These are phyloP conservation scores for Lentinula lateritia DNA, from an alignment of 768 basidiomycete genomes.

Conservation along the genomic window DNA sequence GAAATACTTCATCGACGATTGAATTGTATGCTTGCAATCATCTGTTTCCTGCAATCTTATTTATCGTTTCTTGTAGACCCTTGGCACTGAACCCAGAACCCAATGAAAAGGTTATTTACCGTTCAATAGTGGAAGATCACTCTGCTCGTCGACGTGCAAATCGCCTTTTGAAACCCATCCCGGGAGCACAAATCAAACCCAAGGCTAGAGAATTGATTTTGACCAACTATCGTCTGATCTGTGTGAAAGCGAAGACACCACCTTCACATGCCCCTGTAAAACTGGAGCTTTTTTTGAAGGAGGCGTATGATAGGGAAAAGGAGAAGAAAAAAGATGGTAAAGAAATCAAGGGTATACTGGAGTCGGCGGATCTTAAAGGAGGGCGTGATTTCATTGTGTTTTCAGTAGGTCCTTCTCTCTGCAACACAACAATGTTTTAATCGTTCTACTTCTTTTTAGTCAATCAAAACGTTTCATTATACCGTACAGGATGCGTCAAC, in stretches of 20 bases:
- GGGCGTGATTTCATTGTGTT: conserved; percentile 57
- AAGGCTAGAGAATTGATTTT: conserved; percentile 53
- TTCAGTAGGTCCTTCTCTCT: conserved; percentile 39
- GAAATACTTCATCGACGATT: conserved; percentile 31
- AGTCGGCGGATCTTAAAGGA: conserved; percentile 45
- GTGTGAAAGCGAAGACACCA: conserved; percentile 42
- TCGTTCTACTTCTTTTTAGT: conserved; percentile 22
- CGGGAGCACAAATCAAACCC: conserved; percentile 40
- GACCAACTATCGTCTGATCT: conserved; percentile 51
- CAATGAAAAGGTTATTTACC: conserved; percentile 45
- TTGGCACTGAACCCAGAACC: conserved; percentile 31
- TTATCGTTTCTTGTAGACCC: conserved; percentile 11
- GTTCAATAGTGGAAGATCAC: conserved; percentile 48
- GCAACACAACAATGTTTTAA: background rate
- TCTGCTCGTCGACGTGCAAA: conserved; percentile 53
- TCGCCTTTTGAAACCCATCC: conserved; percentile 44
- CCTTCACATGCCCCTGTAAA: conserved; percentile 37
- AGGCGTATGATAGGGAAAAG: conserved; percentile 13
- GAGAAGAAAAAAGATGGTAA: conserved; percentile 41
- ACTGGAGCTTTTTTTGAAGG: conserved; percentile 42
- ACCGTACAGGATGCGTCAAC: conserved; percentile 29
- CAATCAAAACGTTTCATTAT: conserved; percentile 40
- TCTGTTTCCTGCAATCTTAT: background rate
- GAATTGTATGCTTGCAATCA: conserved; percentile 36
- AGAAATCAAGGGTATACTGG: conserved; percentile 38